Conservation (phyloP, 2,329 filamentous ascomycete genomes). For the Colletotrichum incanum region DNA sequence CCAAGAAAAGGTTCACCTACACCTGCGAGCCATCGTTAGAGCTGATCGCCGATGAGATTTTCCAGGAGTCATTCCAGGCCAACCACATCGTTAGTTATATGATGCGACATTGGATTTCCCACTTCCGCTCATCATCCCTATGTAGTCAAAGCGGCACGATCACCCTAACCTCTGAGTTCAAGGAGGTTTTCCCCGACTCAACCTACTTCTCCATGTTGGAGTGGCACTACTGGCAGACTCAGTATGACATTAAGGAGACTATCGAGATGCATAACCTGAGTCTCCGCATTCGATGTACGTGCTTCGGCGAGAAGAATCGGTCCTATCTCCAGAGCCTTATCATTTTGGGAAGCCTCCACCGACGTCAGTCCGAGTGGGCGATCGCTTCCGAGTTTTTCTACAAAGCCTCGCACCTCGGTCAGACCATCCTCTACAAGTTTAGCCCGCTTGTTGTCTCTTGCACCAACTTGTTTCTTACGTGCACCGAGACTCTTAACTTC, state of each 20-base stretch:
- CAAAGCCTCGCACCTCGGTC: constrained; percentile 52
- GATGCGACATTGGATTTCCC: constrained; percentile 54
- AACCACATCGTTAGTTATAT: constrained; percentile 54
- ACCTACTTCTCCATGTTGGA: constrained; percentile 56
- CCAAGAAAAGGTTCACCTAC: constrained; percentile 48
- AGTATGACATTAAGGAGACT: constrained; percentile 45
- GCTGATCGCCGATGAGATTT: constrained; percentile 46
- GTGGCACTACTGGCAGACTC: constrained; percentile 51
- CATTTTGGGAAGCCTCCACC: constrained; percentile 54
- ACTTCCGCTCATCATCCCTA: constrained; percentile 54
- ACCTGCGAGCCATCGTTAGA: constrained; percentile 50
- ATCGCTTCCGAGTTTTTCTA: constrained; percentile 55
- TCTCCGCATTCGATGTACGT: constrained; percentile 53
- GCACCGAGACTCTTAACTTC: constrained; percentile 54
- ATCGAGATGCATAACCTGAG: constrained; percentile 53
- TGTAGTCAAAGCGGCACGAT: constrained; percentile 49
- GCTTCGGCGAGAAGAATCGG: constrained; percentile 55
- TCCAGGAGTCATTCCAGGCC: constrained; percentile 48
- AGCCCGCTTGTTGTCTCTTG: constrained; percentile 54
- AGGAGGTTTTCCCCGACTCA: constrained; percentile 54
- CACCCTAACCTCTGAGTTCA: constrained; percentile 51
- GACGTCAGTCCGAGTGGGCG: constrained; percentile 45
- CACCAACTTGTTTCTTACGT: constrained; percentile 53
- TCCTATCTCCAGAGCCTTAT: constrained; percentile 56
- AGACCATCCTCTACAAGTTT: constrained; percentile 51